Evolutionary conservation across 441 rosid species (phyloP), one percentile per base, ranked within the genome.

Genomic region (Jatropha podagrica): DNA sequence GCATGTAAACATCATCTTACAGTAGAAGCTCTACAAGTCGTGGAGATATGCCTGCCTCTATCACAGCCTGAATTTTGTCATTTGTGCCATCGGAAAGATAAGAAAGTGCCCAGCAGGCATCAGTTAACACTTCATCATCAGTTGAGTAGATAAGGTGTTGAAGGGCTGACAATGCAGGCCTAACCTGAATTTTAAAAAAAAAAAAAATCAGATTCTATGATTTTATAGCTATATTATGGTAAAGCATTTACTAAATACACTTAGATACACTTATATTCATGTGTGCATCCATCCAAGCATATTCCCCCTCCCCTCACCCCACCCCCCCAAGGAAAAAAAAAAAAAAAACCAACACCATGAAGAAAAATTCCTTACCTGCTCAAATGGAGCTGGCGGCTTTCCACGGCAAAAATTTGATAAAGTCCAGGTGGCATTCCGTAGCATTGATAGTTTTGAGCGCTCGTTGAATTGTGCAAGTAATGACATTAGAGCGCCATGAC

Each of bases 41-140:
- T 49, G 58, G 71, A 68, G 20, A 32, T 26, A 68, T 26, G 56
- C 71, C 58, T 20, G 58, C 70, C 40, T 68, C 71, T 2, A 68
- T 68, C 58, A 68, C 71, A 23, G 72, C 60, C 59, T 68, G 72
- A 68, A 68, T 68, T 89, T 90, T 86, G 75, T 90, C 93, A 83
- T 86, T 90, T 52, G 90, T 81, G 59, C 95, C 93, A 83, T 89
- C 93, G 2, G 32, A 32, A 32, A 32, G 32, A 32, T 32, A 32
- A 32, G 32, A 32, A 32, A 32, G 32, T 32, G 92, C 91, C 92
- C 94, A 90, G 68, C 92, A 86, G 40, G 95, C 87, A 85, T 90
- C 89, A 14, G 60, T 68, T 68, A 68, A 32, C 26, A 68, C 72
- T 68, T 68, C 72, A 27, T 68, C 72, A 51, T 68, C 60, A 7